Evolutionary conservation across 306 rosid species (phyloP).

Genomic region (Quercus rubra): DNA sequence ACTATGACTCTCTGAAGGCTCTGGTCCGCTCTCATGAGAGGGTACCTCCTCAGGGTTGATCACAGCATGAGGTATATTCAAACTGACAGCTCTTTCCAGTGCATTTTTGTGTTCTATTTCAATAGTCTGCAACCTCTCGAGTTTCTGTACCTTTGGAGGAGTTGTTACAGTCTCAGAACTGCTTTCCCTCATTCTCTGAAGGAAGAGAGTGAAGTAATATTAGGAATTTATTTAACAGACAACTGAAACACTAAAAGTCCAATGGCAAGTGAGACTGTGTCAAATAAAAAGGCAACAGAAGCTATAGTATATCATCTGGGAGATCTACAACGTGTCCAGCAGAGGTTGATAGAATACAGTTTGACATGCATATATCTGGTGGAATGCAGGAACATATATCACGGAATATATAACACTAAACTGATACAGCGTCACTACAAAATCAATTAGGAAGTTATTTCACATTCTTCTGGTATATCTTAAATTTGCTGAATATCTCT

Average conservation of each 20-base stretch:
- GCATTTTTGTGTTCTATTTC: slow-evolving; percentile 81
- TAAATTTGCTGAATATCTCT: background rate
- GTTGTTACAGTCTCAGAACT: slow-evolving; percentile 47
- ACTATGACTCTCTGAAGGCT: slow-evolving; percentile 22
- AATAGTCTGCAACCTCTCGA: slow-evolving; percentile 60
- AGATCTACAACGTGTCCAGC: background rate
- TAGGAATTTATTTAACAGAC: background rate
- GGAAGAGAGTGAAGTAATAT: background rate
- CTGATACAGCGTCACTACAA: background rate
- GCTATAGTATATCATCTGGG: background rate
- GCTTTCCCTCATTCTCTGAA: slow-evolving; percentile 51
- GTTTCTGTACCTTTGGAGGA: slow-evolving; percentile 52
- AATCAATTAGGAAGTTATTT: background rate
- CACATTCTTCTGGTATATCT: background rate
- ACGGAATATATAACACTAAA: background rate
- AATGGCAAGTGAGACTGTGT: too few species aligned
- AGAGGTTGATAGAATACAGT: background rate
- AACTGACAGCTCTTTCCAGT: slow-evolving; percentile 73
- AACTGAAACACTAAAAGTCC: background rate
- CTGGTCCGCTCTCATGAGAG: slow-evolving; percentile 19
- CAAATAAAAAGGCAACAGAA: background rate
- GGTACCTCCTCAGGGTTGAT: slow-evolving; percentile 32
- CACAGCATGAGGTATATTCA: slow-evolving; percentile 72
- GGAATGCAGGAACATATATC: background rate
- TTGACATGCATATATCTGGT: background rate